Percentiles rank a stretch among this genome's conserved stretches.
These are phyloP conservation scores for Camellia lanceoleosa DNA, from an alignment of 148 eudicot genomes.

Conservation along the genomic window DNA sequence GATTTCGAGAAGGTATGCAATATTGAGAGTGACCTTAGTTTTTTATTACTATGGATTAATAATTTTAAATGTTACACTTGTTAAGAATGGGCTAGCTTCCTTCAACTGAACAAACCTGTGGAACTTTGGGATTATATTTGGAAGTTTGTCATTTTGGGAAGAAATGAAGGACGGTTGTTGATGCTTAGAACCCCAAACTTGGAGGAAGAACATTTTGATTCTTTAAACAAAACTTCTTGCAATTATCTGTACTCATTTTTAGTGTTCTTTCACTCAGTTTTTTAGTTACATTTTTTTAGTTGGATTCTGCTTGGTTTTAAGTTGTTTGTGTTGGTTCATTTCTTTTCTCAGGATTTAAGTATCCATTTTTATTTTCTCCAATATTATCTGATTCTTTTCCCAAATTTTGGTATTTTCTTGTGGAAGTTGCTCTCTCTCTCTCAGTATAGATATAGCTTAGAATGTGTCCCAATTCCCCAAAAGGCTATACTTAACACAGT, in stretches of 20 bases:
- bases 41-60: background rate
- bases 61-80: background rate
- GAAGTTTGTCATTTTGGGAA: too few species aligned
- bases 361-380: background rate
- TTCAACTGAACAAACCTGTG: background rate
- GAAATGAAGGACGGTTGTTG: too few species aligned
- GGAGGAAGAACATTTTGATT: too few species aligned
- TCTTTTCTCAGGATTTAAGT: background rate
- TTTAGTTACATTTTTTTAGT: background rate
- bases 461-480: background rate
- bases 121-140: too few species aligned
- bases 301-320: background rate
- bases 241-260: background rate
- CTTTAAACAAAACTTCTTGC: background rate
- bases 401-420: background rate
- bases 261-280: background rate
- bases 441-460: background rate
- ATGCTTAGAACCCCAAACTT: too few species aligned
- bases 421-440: background rate
- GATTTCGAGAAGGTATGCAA: background rate
- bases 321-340: too few species aligned
- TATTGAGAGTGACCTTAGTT: background rate
- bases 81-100: background rate
- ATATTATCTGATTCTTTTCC: background rate
- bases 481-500: background rate